Evolutionary conservation across 2,329 filamentous ascomycete species (phyloP).

Genomic region (Aspergillus texensis): DNA sequence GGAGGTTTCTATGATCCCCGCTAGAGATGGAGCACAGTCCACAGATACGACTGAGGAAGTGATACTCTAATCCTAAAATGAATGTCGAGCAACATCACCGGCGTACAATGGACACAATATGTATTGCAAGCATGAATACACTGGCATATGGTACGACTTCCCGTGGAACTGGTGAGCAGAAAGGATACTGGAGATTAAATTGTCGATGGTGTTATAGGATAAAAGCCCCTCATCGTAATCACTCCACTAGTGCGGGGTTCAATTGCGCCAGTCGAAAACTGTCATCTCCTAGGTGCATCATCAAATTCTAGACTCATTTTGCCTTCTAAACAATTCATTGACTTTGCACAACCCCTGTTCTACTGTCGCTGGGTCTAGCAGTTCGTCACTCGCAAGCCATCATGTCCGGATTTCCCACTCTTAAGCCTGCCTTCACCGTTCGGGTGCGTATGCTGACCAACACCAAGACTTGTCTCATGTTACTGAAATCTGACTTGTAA

Average conservation of each 20-base stretch:
- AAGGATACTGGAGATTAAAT: background rate
- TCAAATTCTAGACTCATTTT: background rate
- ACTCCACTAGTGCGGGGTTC: slow-evolving; percentile 1
- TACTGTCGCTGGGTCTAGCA: background rate
- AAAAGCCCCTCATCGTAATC: background rate
- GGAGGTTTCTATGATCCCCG: background rate
- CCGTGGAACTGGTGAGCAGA: background rate
- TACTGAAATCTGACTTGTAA: background rate
- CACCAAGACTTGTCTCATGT: background rate
- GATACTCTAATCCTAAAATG: background rate
- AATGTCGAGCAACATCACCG: background rate
- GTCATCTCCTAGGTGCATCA: slow-evolving; percentile 13
- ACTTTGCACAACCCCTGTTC: too few species aligned
- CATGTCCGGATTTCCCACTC: slow-evolving; percentile 42
- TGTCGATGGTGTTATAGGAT: background rate
- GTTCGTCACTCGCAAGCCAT: slow-evolving; percentile 21
- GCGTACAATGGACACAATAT: background rate
- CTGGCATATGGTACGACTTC: background rate
- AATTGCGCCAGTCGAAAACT: background rate
- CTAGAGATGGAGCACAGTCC: background rate
- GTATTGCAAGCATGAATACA: background rate
- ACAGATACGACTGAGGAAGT: background rate
- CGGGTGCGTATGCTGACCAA: slow-evolving; percentile 26
- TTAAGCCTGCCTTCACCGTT: slow-evolving; percentile 46
- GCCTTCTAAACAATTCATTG: background rate